Conservation (phyloP, 805 yeast genomes). For the Candida loeiensis region DNA sequence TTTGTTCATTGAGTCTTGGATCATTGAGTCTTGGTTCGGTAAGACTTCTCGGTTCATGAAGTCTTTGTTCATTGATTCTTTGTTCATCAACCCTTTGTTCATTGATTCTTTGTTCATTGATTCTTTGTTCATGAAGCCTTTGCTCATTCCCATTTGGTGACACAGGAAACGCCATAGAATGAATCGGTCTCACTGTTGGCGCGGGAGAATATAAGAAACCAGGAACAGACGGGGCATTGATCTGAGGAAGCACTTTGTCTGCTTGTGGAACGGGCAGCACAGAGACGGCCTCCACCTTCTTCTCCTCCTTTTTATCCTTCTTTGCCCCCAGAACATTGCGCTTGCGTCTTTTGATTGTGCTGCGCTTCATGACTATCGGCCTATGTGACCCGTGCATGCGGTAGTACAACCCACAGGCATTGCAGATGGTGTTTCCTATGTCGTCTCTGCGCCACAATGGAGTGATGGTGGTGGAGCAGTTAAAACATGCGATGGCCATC, state of each 20-base stretch:
- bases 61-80: too few species aligned
- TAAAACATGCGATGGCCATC: slow-evolving; percentile 72
- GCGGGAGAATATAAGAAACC: too few species aligned
- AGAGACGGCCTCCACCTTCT: background rate
- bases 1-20: too few species aligned
- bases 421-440: slow-evolving; percentile 78
- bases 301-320: background rate
- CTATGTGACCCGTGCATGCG: slow-evolving; percentile 72
- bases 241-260: background rate
- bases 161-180: too few species aligned
- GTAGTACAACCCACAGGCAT: slow-evolving; percentile 82
- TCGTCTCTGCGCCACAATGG: slow-evolving; percentile 87
- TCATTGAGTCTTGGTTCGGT: too few species aligned
- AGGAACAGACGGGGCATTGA: background rate
- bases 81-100: too few species aligned
- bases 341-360: slow-evolving; percentile 71
- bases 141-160: too few species aligned
- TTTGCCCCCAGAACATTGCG: slow-evolving; percentile 29
- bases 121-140: too few species aligned
- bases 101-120: too few species aligned
- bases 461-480: slow-evolving; percentile 81
- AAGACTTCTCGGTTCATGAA: too few species aligned
- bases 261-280: background rate
- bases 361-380: slow-evolving; percentile 70
- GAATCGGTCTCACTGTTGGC: too few species aligned